Percentiles rank a stretch among this genome's conserved stretches.
Conservation (phyloP, 2,329 filamentous ascomycete species). For the Aaosphaeria pasadenensis region DNA sequence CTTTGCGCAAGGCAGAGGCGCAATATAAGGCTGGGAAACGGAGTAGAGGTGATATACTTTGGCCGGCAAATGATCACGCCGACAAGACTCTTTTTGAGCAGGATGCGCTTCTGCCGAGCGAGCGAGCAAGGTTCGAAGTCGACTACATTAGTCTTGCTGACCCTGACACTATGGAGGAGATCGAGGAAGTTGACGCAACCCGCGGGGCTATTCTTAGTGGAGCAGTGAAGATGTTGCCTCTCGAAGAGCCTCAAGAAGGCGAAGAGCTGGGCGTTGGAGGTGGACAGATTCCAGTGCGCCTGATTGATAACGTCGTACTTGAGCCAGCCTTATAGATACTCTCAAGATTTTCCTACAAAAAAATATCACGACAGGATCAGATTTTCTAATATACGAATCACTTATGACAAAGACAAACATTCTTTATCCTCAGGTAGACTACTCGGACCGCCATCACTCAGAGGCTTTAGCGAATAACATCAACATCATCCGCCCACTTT, state of each 20-base stretch:
- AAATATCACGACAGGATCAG: no score
- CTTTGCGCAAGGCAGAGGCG: conserved; percentile 68
- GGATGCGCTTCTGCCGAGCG: conserved; percentile 53
- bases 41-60: conserved; percentile 66
- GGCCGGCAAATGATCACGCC: conserved; percentile 63
- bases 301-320: conserved; percentile 92
- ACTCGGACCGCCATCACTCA: no score
- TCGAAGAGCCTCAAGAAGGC: conserved; percentile 65
- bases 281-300: conserved; percentile 70
- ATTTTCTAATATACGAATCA: no score
- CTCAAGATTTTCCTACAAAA: no score
- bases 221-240: conserved; percentile 82
- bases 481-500: not conserved
- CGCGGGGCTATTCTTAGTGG: conserved; percentile 83
- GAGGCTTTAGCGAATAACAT: no score
- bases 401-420: no score
- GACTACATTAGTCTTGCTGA: conserved; percentile 93
- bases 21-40: conserved; percentile 57
- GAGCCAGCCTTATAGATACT: conserved; percentile 10
- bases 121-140: conserved; percentile 73
- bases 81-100: conserved; percentile 59
- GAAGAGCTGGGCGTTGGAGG: conserved; percentile 72
- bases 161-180: conserved; percentile 76
- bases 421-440: no score
- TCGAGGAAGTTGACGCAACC: conserved; percentile 65